These are phyloP conservation scores for Asclepias syriaca DNA, from an alignment of 257 asterid species.

Conservation along the genomic window DNA sequence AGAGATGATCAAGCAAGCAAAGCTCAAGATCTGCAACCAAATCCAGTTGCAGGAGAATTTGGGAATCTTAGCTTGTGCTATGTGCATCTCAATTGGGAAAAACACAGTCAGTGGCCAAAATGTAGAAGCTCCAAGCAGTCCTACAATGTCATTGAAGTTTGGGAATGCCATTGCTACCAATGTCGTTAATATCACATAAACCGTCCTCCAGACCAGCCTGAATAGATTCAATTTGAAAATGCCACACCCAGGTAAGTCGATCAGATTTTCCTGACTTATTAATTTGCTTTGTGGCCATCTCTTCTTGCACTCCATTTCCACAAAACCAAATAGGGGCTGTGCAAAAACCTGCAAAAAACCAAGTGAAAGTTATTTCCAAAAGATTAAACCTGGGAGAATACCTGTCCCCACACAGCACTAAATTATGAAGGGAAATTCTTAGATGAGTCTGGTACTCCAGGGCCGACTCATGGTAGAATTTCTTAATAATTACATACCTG, in stretches of 20 bases:
- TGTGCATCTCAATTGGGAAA: conserved; percentile 62
- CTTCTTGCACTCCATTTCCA: conserved; percentile 32
- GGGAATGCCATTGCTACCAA: conserved; percentile 58
- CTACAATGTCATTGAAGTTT: conserved; percentile 64
- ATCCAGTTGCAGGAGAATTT: conserved; percentile 38
- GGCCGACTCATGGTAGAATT: too few species aligned
- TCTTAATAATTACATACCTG: conserved; percentile 27
- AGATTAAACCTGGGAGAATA: background rate
- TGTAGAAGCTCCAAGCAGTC: conserved; percentile 53
- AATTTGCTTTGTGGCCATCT: conserved; percentile 37
- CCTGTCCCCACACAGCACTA: background rate
- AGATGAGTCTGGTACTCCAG: background rate
- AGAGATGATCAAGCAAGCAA: conserved; percentile 42
- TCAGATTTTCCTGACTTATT: conserved; percentile 20
- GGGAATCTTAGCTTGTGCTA: conserved; percentile 28
- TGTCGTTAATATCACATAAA: conserved; percentile 44
- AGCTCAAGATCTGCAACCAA: conserved; percentile 37
- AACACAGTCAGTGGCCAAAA: conserved; percentile 67
- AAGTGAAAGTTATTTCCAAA: background rate
- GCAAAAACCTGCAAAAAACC: conserved; percentile 38
- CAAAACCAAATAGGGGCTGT: conserved; percentile 53
- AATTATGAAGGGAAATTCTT: background rate
- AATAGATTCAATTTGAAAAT: conserved; percentile 29
- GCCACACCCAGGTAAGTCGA: conserved; percentile 22
- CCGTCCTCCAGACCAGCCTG: conserved; percentile 55